Evolutionary conservation across 2,329 filamentous ascomycete genomes (phyloP), one percentile per base, ranked within the genome.

Genomic region (Diaporthe australafricana): DNA sequence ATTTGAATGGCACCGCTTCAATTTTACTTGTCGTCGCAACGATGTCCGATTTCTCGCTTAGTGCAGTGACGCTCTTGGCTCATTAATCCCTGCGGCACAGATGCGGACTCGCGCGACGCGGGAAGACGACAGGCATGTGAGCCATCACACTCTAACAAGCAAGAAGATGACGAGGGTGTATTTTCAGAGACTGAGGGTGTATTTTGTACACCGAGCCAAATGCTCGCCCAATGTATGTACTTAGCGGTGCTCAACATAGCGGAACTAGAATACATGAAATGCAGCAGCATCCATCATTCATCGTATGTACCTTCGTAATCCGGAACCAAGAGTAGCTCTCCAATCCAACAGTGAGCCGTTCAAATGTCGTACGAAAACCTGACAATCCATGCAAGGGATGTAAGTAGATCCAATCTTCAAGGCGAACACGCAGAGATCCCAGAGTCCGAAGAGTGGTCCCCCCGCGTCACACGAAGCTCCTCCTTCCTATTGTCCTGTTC

Each of bases 391-490:
- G 6, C 17, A 32, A 9, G 6, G 6, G 55, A 32, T 3, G 12
- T 8, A 5, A 30, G 17, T 22, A 42, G 12, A 35, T 12, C 8
- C 27, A n/a, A 22, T 22, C n/a, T n/a, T 53, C 68, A 70, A 40
- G 55, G 45, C 22, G 52, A 71, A 22, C 69, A 67, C 40, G 40
- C 70, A 14, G 32, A 38, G 7, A 71, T 53, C 14, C 70, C 70
- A 7, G 70, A 71, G 20, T 67, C 70, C 2, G 69, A 45, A 11
- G 50, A 32, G 11, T 45, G 47, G 11, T 56, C 48, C 1, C 30
- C 47, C 16, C 25, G 5, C 8, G 38, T 42, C 12, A 17, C 2
- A 5, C 4, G 17, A 22, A 17, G n/a, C 52, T 68, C 40, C 14
- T 60, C 35, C n/a, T n/a, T 22, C 12, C 4, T 35, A 1, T 52